Evolutionary conservation across 768 basidiomycete species (phyloP), one percentile per base, ranked within the genome.

Genomic region (Galerina sulciceps): DNA sequence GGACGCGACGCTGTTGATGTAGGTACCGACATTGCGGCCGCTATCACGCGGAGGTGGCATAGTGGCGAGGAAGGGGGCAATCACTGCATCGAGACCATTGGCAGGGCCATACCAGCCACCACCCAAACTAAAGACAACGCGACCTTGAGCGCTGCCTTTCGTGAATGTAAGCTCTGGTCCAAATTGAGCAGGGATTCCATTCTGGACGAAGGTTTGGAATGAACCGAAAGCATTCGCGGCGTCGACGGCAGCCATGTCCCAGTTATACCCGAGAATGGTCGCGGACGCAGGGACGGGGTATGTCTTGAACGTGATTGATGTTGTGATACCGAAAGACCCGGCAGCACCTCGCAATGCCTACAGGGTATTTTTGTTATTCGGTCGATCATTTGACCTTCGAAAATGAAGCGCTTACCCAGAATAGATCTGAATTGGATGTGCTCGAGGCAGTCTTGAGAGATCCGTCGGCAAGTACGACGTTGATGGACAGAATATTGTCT

Each of bases 331-430:
- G 49, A 77, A 76, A 2, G 76, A 77, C 6, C 69, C 66, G 0
- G 71, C 70, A 0, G 78, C 69, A 3, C 78, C 78, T 3, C 75
- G 67, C 31, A 79, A 66, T 2, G 75, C 76, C 77, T 79, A 41
- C 0, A 38, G 15, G 14, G 51, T 44, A 65, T 4, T 40, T 38
- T 2, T 17, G 49, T 37, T 23, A 54, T 10, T 23, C n/a, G 11
- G 26, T 1, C 1, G 50, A n/a, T 11, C 36, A 4, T 8, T 15
- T 11, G 20, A n/a, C 11, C 17, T 9, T 22, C 36, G 6, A 15
- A 38, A 42, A 31, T 3, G 34, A 40, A 11, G 8, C 20, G 34
- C 31, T n/a, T n/a, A 67, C 69, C 70, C 70, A 71, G 52, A 68
- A 71, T 1, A 71, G 55, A 34, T 69, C 68, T 6, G 68, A 41